A percentile compares a stretch with the other conserved stretches of the same genome.
Conservation (phyloP, 306 rosid species). For the Rosa lucieae region DNA sequence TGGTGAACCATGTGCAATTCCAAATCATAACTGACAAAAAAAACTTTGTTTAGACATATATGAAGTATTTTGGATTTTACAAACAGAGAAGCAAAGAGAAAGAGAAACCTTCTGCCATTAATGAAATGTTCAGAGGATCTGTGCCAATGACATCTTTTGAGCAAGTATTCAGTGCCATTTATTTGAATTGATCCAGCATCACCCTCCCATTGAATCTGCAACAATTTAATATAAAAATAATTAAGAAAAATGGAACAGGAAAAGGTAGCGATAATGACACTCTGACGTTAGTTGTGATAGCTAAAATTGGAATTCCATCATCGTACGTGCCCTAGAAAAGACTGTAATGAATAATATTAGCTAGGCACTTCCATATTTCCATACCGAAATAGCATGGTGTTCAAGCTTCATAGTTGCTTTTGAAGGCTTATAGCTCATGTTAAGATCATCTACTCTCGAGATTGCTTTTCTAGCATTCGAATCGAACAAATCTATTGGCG, state of each 20-base stretch:
- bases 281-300: neutral
- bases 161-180: slow-evolving; percentile 25
- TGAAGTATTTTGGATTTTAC: neutral
- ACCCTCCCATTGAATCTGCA: slow-evolving; percentile 26
- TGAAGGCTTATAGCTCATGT: slow-evolving; percentile 16
- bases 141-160: slow-evolving; percentile 41
- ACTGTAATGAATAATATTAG: too few species aligned
- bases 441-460: neutral
- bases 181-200: slow-evolving; percentile 36
- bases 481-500: slow-evolving; percentile 26
- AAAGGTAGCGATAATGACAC: neutral
- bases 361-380: too few species aligned
- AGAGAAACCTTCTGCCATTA: slow-evolving; percentile 33
- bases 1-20: slow-evolving; percentile 77
- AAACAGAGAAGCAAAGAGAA: neutral
- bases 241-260: too few species aligned
- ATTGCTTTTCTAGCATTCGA: neutral
- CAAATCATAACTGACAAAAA: slow-evolving; percentile 50
- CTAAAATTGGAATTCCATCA: too few species aligned
- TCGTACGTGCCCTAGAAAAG: too few species aligned
- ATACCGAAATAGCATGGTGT: slow-evolving; percentile 21
- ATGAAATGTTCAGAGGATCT: slow-evolving; percentile 40
- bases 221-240: neutral
- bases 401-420: slow-evolving; percentile 28
- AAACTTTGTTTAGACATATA: neutral